These are phyloP conservation scores for Escovopsis weberi DNA, from an alignment of 2,329 filamentous ascomycete species.

Conservation along the genomic window DNA sequence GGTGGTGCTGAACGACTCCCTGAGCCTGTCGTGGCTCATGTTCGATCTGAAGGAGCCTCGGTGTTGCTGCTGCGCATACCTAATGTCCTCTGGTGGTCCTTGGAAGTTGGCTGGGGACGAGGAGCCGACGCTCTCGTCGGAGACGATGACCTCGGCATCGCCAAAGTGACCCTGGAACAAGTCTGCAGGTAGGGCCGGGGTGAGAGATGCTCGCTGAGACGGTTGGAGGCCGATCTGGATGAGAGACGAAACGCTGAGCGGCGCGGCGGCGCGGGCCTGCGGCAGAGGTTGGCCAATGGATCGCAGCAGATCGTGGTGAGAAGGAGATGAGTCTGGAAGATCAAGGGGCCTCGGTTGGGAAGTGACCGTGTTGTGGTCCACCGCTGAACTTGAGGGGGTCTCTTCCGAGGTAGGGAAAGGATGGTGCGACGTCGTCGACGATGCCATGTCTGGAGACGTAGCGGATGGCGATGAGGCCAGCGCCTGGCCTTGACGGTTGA, in stretches of 20 bases:
- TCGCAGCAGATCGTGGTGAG: conserved; percentile 1
- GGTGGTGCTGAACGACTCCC: conserved; percentile 9
- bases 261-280: conserved; percentile 4
- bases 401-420: neutral
- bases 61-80: neutral
- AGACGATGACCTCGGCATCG: conserved; percentile 11
- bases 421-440: conserved; percentile 1
- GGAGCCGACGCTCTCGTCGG: conserved; percentile 16
- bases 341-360: neutral
- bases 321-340: neutral
- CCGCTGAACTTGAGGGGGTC: neutral
- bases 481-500: neutral
- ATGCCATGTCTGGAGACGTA: conserved; percentile 3
- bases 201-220: neutral
- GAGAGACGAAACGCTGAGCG: conserved; percentile 11
- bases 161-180: conserved; percentile 4
- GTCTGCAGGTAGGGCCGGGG: conserved; percentile 1
- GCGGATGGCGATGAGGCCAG: conserved; percentile 3
- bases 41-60: conserved; percentile 10
- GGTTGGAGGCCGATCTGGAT: conserved; percentile 9
- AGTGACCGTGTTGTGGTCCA: neutral
- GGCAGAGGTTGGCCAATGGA: conserved; percentile 2
- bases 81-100: conserved; percentile 1
- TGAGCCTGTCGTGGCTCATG: conserved; percentile 5
- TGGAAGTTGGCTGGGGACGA: conserved; percentile 13